Evolutionary conservation across 2,329 filamentous ascomycete species (phyloP), one percentile per base, ranked within the genome.

Genomic region (Metarhizium brunneum): DNA sequence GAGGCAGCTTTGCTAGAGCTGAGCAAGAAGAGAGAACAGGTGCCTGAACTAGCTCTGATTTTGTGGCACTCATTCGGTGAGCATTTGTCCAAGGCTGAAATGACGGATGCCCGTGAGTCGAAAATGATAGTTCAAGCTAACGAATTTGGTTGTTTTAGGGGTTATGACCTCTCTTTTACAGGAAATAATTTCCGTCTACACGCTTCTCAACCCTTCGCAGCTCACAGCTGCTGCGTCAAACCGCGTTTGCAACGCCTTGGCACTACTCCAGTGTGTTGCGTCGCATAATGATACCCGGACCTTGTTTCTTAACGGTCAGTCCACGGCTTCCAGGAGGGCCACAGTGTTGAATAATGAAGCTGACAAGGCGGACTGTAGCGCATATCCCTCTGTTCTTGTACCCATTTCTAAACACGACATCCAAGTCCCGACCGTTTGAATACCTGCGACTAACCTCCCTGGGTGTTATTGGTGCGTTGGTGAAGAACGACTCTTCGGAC

Each of bases 121-220:
- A 45, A 18, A 16, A 18, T 36, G 25, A 32, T 14, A 6, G 7
- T 20, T 4, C 16, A 32, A 4, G 49, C 42, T n/a, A 11, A 36
- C 40, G 10, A 2, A 40, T 43, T 50, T 18, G 45, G 14, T 36
- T 30, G 4, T 11, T 25, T 43, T 62, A 96, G 91, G 92, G 66
- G 94, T 99, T 67, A 99, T 99, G 94, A 96, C 94, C 49, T 95
- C 91, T 54, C 79, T 99, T 29, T 82, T 97, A 38, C 92, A 97
- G 72, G 94, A 99, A 75, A 99, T 99, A 69, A 99, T 99, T 68
- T 96, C 92, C 11, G 94, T 99, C 55, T 99, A 99, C 69, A 95
- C 91, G 32, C 83, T 99, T 4, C 83, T 99, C 64, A 99, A 96
- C 71, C 94, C 94, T 6, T 96, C 91, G 52, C 92, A 97, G 74